Conservation (phyloP, 2,329 filamentous ascomycete genomes). For the Xylaria digitata region DNA sequence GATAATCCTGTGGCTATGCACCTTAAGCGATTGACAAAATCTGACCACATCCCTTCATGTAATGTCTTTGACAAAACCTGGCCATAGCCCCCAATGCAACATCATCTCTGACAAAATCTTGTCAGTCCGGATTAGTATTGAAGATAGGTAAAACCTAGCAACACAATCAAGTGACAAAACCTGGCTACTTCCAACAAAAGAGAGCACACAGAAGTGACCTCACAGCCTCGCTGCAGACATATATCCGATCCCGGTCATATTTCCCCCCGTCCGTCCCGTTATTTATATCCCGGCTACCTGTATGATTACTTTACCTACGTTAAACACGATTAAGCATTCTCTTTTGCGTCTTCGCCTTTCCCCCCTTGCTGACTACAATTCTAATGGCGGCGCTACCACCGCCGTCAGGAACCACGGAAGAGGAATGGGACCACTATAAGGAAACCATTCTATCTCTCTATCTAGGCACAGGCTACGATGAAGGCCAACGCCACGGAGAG, state of each 20-base stretch:
- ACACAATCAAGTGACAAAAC: neutral
- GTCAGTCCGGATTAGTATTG: neutral
- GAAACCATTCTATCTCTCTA: neutral
- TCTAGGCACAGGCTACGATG: neutral
- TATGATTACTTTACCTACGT: too few species aligned
- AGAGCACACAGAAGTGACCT: too few species aligned
- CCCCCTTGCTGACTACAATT: neutral
- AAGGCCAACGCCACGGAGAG: neutral
- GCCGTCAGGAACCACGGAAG: neutral
- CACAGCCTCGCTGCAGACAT: neutral
- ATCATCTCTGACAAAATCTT: neutral
- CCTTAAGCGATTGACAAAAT: neutral
- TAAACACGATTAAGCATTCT: neutral
- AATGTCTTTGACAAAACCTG: neutral
- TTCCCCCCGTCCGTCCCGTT: too few species aligned
- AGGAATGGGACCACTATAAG: neutral
- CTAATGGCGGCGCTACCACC: neutral
- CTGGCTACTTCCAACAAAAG: neutral
- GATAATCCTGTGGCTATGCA: neutral
- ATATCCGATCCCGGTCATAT: too few species aligned
- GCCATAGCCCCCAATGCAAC: neutral
- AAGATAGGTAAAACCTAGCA: neutral
- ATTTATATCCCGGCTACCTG: too few species aligned
- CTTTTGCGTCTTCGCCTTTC: neutral
- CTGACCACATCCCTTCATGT: neutral